Evolutionary conservation across 345 rosid genomes (phyloP).

Genomic region (Capsella bursapastoris): DNA sequence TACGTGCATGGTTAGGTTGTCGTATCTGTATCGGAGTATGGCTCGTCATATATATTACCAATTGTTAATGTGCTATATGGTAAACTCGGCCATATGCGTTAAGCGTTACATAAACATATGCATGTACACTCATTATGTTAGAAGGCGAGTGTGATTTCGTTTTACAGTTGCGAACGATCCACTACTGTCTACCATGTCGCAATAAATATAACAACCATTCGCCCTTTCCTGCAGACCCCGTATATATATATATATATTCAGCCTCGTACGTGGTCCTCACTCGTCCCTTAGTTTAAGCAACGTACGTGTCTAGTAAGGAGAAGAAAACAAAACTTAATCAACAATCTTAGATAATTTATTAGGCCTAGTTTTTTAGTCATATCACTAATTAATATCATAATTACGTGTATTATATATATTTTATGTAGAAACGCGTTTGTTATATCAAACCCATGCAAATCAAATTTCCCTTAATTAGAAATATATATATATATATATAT

Average conservation of each 20-base stretch:
- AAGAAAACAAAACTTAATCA: not conserved
- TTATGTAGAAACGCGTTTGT: conserved; percentile 1
- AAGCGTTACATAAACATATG: too few relatives aligned
- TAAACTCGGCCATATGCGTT: too few relatives aligned
- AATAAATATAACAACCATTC: conserved; percentile 9
- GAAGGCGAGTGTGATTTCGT: not conserved
- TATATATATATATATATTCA: not conserved
- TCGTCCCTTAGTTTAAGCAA: conserved; percentile 37
- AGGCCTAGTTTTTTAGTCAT: not conserved
- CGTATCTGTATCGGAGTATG: too few relatives aligned
- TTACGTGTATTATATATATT: not conserved
- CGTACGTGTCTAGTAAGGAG: not conserved
- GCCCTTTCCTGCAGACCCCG: not conserved
- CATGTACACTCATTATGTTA: too few relatives aligned
- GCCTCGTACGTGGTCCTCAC: conserved; percentile 39
- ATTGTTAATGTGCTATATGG: too few relatives aligned
- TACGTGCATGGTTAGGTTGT: too few relatives aligned
- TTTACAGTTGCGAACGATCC: conserved; percentile 1
- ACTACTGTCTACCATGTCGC: not conserved
- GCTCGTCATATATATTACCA: too few relatives aligned
- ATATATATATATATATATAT: too few relatives aligned
- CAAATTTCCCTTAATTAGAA: not conserved
- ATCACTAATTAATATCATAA: not conserved
- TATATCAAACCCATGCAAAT: not conserved
- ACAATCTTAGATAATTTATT: not conserved